These are phyloP conservation scores for Penicillium pancosmium DNA, from an alignment of 495 filamentous ascomycete genomes.

Conservation along the genomic window DNA sequence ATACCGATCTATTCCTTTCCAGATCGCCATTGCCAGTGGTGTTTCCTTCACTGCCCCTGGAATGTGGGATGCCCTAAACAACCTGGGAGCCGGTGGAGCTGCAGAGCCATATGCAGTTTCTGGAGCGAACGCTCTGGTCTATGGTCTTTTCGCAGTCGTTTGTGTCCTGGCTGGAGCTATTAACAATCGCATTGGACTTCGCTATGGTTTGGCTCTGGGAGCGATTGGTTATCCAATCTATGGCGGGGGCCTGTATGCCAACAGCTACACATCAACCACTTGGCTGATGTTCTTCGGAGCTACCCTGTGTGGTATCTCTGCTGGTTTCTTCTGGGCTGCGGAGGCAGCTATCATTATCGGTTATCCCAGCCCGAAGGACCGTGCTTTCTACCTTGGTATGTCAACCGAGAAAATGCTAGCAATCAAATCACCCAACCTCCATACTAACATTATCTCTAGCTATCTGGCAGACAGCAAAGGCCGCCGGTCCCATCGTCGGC, in stretches of 20 bases:
- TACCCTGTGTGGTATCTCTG: constrained; percentile 63
- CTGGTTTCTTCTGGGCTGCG: constrained; percentile 68
- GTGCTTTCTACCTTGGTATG: constrained; percentile 48
- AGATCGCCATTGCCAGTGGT: constrained; percentile 36
- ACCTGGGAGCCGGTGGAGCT: constrained; percentile 37
- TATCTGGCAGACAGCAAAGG: constrained; percentile 40
- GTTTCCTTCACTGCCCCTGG: constrained; percentile 39
- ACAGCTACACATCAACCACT: constrained; percentile 62
- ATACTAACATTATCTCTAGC: constrained; percentile 14
- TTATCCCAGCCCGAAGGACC: constrained; percentile 63
- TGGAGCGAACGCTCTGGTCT: constrained; percentile 36
- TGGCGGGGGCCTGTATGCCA: constrained; percentile 62
- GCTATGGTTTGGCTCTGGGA: constrained; percentile 59
- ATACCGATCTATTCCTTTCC: constrained; percentile 32
- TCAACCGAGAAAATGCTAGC: background rate
- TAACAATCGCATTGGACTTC: constrained; percentile 59
- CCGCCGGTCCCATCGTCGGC: constrained; percentile 35
- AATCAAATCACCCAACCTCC: background rate
- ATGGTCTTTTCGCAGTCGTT: constrained; percentile 35
- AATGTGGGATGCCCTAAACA: constrained; percentile 42
- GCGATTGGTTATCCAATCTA: constrained; percentile 47
- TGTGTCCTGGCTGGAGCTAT: constrained; percentile 38
- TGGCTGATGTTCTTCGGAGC: constrained; percentile 68
- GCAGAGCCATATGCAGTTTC: constrained; percentile 39
- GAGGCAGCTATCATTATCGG: constrained; percentile 68